Percentiles rank a stretch among this genome's conserved stretches.
These are phyloP conservation scores for Chaetoceros muelleri DNA, from an alignment of 108 stramenopile genomes.

Conservation along the genomic window DNA sequence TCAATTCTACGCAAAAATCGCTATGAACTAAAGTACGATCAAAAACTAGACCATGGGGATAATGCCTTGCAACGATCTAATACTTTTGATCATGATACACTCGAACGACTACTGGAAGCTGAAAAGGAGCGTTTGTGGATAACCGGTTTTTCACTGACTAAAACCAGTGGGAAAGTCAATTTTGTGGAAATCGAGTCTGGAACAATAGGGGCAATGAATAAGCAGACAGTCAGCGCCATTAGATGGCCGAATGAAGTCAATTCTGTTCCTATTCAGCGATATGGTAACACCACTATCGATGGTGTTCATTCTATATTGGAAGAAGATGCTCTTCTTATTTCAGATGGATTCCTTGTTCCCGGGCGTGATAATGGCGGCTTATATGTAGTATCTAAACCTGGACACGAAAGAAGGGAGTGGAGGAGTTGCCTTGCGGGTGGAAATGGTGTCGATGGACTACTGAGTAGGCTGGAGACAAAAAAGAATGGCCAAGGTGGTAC, in stretches of 20 bases:
- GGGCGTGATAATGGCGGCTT: conserved; percentile 89
- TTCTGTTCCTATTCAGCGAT: conserved; percentile 41
- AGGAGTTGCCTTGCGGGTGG: conserved; percentile 45
- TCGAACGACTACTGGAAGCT: background rate
- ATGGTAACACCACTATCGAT: background rate
- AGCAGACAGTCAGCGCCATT: conserved; percentile 39
- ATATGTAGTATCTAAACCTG: conserved; percentile 72
- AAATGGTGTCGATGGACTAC: background rate
- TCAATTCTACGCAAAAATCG: background rate
- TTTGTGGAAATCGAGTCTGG: conserved; percentile 51
- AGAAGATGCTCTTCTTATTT: conserved; percentile 73
- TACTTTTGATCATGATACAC: background rate
- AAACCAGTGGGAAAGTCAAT: conserved; percentile 47
- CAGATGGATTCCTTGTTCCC: conserved; percentile 93
- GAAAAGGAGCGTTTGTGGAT: conserved; percentile 61
- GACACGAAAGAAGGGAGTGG: conserved; percentile 40
- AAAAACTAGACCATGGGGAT: background rate
- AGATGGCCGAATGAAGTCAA: conserved; percentile 89
- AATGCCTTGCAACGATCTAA: background rate
- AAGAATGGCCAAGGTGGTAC: conserved; percentile 17
- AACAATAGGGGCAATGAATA: conserved; percentile 39
- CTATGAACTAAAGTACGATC: background rate
- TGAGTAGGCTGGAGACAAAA: conserved; percentile 4
- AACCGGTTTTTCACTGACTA: conserved; percentile 70
- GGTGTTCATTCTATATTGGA: background rate